Evolutionary conservation across 345 rosid species (phyloP), one percentile per base, ranked within the genome.

Genomic region (Raphanus sativus): DNA sequence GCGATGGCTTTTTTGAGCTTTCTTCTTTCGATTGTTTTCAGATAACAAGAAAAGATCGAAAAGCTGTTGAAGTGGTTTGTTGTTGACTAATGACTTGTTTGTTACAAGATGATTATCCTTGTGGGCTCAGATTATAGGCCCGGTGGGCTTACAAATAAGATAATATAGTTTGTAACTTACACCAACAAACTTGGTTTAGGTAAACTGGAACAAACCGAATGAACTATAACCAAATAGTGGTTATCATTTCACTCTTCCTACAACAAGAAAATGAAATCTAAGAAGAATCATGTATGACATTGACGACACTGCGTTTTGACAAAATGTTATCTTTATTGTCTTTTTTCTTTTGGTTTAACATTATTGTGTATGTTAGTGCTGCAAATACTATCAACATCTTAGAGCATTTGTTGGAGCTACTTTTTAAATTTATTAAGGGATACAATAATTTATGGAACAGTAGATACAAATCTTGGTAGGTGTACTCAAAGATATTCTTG

Each of bases 391-490:
- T 48, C 55, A 48, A 48, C 55, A 48, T 48, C 55, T 13, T 13
- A 13, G 16, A 48, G 55, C 55, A 48, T 48, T 63, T 64, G 8
- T 34, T 8, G n/a, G 52, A 42, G 55, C 55, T 48, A 21, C 29
- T 21, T 60, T 60, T 12, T 0, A 62, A 62, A 32, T 48, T 48
- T 62, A 56, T 28, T 2, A 28, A 58, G 15, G 59, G 40, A 45
- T 3, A 15, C 29, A 52, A 33, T 69, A 69, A 12, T 64, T 29
- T 40, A 25, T 45, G 73, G 7, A 70, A 58, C 11, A 61, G 55
- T 78, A 33, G 40, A 73, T 58, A 65, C 75, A 70, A 55, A 77
- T 45, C 70, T 66, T 21, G 67, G 76, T 78, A 56, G 77, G 73
- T 33, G 36, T 59, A 71, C 33, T 65, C 77, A 66, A 48, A 72